Evolutionary conservation across 1,139 yeast species (phyloP), one percentile per base, ranked within the genome.

Genomic region (Taphrina populina): DNA sequence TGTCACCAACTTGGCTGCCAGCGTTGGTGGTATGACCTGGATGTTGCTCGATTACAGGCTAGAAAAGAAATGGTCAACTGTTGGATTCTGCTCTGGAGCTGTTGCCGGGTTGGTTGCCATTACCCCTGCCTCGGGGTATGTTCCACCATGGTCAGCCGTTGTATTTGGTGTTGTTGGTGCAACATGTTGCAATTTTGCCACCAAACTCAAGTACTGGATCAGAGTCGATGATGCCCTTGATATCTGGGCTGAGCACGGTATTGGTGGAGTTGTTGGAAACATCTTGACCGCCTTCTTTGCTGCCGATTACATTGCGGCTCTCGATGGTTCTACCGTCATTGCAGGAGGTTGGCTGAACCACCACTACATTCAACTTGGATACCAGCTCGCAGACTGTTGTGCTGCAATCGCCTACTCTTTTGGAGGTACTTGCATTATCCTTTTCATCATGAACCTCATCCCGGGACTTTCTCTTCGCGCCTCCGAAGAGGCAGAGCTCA

Each of bases 81-180:
- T 88, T 58, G 96, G 96, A 62, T 76, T 90, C 70, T 90, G 97
- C 73, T 79, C 87, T 57, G 97, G 98, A 66, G 88, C 90, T 58
- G 82, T 90, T 72, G 88, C 95, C 37, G 97, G 97, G 62, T 79
- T 90, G 60, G 96, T 90, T 46, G 96, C 95, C 67, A 86, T 90
- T 64, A 92, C 97, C 4, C 97, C 98, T 57, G 96, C 94, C 63
- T 96, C 97, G 32, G 97, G 97, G 61, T 90, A 76, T 67, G 95
- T 90, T 51, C 96, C 96, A 55, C 83, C 90, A 57, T 88, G 90
- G 80, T 81, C 90, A 56, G 78, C 96, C 0, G 80, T 88, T 35
- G 80, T 87, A 57, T 85, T 88, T 66, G 97, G 97, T 65, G 77
- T 80, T 54, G 75, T 80, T 79, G 69, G 95, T 94, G 40, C 87